These are phyloP conservation scores for Pseudognaphalium luteoalbum DNA, from an alignment of 129 eudicot genomes.

Conservation along the genomic window DNA sequence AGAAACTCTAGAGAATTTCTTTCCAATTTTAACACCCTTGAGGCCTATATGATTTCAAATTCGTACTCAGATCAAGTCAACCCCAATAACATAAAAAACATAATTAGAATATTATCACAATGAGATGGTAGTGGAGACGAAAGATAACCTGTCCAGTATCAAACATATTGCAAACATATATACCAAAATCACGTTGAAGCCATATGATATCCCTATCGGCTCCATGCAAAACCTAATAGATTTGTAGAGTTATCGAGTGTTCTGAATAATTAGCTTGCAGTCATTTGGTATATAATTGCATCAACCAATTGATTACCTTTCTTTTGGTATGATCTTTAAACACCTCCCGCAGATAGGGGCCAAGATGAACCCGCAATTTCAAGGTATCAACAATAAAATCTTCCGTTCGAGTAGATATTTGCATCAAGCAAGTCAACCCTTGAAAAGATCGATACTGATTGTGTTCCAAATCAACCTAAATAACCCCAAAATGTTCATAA, in stretches of 20 bases:
- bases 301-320: conserved; percentile 50
- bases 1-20: conserved; percentile 80
- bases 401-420: conserved; percentile 89
- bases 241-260: conserved; percentile 12
- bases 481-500: conserved; percentile 13
- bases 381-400: conserved; percentile 93
- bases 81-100: background rate
- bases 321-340: conserved; percentile 85
- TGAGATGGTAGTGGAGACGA: background rate
- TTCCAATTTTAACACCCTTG: conserved; percentile 83
- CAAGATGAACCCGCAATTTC: conserved; percentile 76
- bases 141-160: conserved; percentile 88
- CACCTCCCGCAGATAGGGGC: conserved; percentile 81
- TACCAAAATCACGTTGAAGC: conserved; percentile 92
- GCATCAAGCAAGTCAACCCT: conserved; percentile 99
- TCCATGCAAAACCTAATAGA: conserved; percentile 88
- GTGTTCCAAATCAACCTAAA: conserved; percentile 96
- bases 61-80: conserved; percentile 13
- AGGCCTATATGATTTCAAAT: conserved; percentile 54
- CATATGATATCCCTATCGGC: conserved; percentile 88
- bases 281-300: conserved; percentile 4
- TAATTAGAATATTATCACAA: background rate
- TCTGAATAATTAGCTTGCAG: background rate
- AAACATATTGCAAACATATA: conserved; percentile 73
- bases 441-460: conserved; percentile 93